Evolutionary conservation across 768 basidiomycete species (phyloP).

Genomic region (Phylloporus scabripes): DNA sequence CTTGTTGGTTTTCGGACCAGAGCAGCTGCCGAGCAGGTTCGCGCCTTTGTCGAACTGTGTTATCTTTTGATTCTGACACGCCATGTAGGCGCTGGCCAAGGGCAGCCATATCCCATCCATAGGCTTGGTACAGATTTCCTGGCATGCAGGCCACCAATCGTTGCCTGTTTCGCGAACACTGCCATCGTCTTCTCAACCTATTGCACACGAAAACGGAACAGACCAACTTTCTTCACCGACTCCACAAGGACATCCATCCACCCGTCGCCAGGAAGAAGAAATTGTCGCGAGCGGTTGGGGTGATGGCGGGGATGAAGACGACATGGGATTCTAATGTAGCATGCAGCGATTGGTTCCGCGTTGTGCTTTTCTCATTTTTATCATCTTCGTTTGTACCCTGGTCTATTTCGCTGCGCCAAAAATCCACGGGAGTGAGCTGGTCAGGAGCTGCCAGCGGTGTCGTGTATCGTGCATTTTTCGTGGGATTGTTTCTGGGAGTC

Average conservation of each 20-base stretch:
- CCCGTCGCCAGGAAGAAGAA: conserved; percentile 52
- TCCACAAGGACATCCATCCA: conserved; percentile 23
- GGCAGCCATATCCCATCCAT: conserved; percentile 61
- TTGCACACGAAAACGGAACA: conserved; percentile 17
- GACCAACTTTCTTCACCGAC: conserved; percentile 21
- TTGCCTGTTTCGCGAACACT: conserved; percentile 18
- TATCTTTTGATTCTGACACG: conserved; percentile 6
- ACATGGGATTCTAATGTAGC: conserved; percentile 56
- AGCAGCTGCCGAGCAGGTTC: conserved; percentile 70
- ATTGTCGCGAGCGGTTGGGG: conserved; percentile 67
- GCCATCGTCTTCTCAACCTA: conserved; percentile 19
- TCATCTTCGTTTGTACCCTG: conserved; percentile 11
- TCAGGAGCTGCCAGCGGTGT: conserved; percentile 3
- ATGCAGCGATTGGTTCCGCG: not conserved
- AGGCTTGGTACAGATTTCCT: conserved; percentile 60
- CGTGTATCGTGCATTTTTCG: not conserved
- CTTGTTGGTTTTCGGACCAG: conserved; percentile 69
- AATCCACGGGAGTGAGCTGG: conserved; percentile 8
- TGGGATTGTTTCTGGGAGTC: no score
- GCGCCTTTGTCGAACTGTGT: conserved; percentile 10
- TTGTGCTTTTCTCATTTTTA: not conserved
- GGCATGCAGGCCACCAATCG: conserved; percentile 44
- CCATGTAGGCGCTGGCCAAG: conserved; percentile 61
- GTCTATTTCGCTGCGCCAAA: conserved; percentile 13
- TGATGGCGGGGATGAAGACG: conserved; percentile 57